Percentiles rank a stretch among this genome's conserved stretches.
Evolutionary conservation across 495 filamentous ascomycete species (phyloP).

Genomic region (Melanomma pulvis-pyrius): DNA sequence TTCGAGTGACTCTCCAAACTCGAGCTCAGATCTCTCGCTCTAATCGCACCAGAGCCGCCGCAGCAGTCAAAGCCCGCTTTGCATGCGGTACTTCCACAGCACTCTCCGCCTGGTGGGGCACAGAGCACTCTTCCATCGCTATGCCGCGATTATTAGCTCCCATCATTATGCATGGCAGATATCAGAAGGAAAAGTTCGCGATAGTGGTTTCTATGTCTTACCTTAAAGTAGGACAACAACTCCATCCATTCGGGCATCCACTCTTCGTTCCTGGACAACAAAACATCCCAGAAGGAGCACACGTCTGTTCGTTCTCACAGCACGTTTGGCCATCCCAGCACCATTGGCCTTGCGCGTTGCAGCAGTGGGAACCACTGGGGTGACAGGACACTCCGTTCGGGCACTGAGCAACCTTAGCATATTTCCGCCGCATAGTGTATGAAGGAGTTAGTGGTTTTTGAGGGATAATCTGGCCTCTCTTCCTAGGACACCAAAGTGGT

Average conservation of each 20-base stretch:
- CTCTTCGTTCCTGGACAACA: not conserved
- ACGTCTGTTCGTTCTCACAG: not conserved
- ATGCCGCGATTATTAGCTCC: not conserved
- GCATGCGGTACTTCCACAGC: not conserved
- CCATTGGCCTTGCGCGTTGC: not conserved
- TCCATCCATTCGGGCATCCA: not conserved
- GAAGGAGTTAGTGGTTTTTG: too few species aligned
- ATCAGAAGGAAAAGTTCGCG: not conserved
- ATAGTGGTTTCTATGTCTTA: not conserved
- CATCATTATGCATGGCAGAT: too few species aligned
- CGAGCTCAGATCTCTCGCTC: not conserved
- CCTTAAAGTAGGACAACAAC: not conserved
- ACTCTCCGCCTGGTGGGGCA: not conserved
- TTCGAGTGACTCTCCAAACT: not conserved
- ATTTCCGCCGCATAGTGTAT: not conserved
- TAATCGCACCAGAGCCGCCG: not conserved
- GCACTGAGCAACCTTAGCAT: not conserved
- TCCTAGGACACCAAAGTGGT: too few species aligned
- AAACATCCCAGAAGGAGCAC: not conserved
- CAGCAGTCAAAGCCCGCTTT: not conserved
- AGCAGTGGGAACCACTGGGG: not conserved
- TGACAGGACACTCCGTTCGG: not conserved
- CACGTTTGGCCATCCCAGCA: not conserved
- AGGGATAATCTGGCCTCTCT: too few species aligned
- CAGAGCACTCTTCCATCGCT: not conserved